Evolutionary conservation across 345 rosid species (phyloP).

Genomic region (Combretum micranthum): DNA sequence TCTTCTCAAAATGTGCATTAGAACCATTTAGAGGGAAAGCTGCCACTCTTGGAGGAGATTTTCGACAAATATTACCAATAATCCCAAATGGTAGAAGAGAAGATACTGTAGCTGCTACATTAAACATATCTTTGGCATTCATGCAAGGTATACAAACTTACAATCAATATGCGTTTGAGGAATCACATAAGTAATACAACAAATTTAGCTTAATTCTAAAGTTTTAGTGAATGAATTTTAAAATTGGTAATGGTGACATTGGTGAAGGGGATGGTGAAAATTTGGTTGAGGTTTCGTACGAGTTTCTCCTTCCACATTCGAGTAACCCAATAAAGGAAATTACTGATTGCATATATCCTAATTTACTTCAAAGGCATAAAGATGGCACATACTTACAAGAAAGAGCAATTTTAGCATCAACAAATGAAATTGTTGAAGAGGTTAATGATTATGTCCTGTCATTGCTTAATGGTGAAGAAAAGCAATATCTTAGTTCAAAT

Average conservation of each 20-base stretch:
- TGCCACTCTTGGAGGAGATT: neutral
- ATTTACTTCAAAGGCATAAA: neutral
- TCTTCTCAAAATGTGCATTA: neutral
- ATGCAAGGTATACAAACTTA: neutral
- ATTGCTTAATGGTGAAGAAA: neutral
- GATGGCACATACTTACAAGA: neutral
- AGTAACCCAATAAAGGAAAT: neutral
- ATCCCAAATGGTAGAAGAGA: neutral
- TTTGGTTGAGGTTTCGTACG: neutral
- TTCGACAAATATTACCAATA: neutral
- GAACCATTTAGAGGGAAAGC: neutral
- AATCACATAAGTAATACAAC: neutral
- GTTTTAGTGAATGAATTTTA: neutral
- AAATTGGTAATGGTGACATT: neutral
- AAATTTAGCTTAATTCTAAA: neutral
- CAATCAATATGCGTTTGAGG: neutral
- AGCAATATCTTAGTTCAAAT: neutral
- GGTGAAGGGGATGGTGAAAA: neutral
- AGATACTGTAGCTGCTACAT: neutral
- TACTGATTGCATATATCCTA: neutral
- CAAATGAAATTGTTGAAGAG: neutral
- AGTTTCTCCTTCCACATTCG: neutral
- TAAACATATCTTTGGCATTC: neutral
- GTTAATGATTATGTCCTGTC: neutral
- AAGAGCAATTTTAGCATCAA: neutral